Evolutionary conservation across 139 green algal species (phyloP).

Genomic region (Closterium sp.): DNA sequence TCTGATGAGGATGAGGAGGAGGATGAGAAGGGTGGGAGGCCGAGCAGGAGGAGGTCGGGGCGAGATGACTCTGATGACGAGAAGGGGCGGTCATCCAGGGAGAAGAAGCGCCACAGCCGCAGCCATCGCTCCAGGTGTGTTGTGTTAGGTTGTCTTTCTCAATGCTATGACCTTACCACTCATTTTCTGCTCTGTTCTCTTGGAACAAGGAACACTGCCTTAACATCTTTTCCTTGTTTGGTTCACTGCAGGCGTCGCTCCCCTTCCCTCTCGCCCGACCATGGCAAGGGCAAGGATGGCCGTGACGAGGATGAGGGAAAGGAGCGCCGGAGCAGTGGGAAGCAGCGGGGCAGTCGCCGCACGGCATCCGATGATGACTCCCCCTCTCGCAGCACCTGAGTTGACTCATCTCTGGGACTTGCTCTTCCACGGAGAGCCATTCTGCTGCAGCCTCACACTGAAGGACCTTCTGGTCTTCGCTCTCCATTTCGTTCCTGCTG

Average conservation of each 20-base stretch:
- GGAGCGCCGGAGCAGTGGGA: too few species aligned
- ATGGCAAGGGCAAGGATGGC: not conserved
- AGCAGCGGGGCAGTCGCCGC: not conserved
- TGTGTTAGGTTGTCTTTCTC: not conserved
- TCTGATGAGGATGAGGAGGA: slow-evolving; percentile 39
- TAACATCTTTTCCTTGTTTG: not conserved
- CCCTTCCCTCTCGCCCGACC: not conserved
- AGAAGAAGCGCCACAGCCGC: not conserved
- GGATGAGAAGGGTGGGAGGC: slow-evolving; percentile 21
- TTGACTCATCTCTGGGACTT: not conserved
- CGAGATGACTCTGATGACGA: not conserved
- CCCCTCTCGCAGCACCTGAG: not conserved
- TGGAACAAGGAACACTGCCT: not conserved
- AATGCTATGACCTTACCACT: not conserved
- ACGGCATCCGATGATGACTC: not conserved
- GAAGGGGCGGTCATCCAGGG: not conserved
- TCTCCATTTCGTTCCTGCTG: not conserved
- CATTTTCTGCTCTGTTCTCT: not conserved
- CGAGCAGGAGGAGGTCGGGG: not conserved
- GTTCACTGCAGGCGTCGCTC: not conserved
- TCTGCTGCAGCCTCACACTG: not conserved
- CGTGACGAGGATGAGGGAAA: too few species aligned
- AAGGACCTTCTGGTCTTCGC: not conserved
- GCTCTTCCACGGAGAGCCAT: not conserved
- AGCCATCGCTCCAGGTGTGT: not conserved